These are phyloP conservation scores for Tylopilus orsonianus DNA, from an alignment of 1,284 basidiomycete genomes.

Conservation along the genomic window DNA sequence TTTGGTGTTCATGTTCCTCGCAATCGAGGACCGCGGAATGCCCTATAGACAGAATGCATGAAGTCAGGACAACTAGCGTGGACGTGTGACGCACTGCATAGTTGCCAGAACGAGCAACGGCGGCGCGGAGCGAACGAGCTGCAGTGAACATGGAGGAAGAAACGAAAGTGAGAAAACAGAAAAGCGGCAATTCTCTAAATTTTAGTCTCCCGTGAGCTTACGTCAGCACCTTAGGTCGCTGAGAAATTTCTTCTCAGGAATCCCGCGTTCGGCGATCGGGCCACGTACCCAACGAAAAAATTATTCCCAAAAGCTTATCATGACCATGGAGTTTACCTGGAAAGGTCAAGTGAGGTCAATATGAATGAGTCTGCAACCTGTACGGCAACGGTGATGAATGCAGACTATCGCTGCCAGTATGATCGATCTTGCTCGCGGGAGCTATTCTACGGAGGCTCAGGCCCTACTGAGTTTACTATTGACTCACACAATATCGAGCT, in stretches of 20 bases:
- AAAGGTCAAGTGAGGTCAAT: too few species aligned
- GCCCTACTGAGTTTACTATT: too few species aligned
- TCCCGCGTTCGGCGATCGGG: conserved; percentile 15
- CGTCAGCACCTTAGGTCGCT: conserved; percentile 34
- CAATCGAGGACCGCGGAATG: conserved; percentile 67
- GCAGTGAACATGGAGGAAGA: conserved; percentile 61
- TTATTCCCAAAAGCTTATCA: background rate
- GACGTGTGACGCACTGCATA: conserved; percentile 54
- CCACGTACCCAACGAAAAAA: background rate
- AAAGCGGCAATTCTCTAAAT: conserved; percentile 42
- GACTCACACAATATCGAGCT: too few species aligned
- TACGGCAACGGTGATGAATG: too few species aligned
- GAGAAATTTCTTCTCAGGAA: conserved; percentile 17
- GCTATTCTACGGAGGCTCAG: too few species aligned
- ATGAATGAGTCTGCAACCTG: too few species aligned
- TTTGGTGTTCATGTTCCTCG: conserved; percentile 83
- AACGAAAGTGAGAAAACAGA: conserved; percentile 30
- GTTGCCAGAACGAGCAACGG: conserved; percentile 58
- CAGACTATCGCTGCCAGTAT: too few species aligned
- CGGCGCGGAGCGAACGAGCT: conserved; percentile 59
- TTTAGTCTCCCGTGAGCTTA: conserved; percentile 38
- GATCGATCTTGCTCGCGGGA: background rate
- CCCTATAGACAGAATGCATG: conserved; percentile 40
- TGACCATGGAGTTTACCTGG: background rate
- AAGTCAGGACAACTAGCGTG: background rate